Percentiles rank a stretch among this genome's conserved stretches.
Conservation (phyloP, 768 basidiomycete genomes). For the Lentinula aciculospora region DNA sequence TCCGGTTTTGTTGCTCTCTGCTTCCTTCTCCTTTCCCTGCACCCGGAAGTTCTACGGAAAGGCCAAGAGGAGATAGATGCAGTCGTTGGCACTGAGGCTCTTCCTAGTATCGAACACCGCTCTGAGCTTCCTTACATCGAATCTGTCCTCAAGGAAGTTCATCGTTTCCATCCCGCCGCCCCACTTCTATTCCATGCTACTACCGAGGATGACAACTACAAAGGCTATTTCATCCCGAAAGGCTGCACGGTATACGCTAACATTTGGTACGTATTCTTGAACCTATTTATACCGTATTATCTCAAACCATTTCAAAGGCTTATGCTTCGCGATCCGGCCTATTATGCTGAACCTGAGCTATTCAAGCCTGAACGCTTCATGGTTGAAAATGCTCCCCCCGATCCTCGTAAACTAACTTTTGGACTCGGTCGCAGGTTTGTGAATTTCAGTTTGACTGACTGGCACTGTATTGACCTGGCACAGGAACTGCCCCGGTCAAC, state of each 20-base stretch:
- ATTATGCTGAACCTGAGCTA: constrained; percentile 7
- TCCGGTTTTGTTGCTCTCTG: neutral
- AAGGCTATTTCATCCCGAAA: constrained; percentile 32
- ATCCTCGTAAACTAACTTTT: constrained; percentile 8
- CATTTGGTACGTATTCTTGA: constrained; percentile 10
- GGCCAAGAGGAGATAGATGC: constrained; percentile 16
- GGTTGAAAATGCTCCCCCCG: neutral
- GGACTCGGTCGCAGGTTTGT: constrained; percentile 10
- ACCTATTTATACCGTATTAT: too few relatives aligned
- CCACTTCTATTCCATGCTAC: constrained; percentile 9
- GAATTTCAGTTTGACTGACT: neutral
- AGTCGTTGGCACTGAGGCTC: constrained; percentile 11
- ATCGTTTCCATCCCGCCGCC: constrained; percentile 6
- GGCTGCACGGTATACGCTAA: constrained; percentile 19
- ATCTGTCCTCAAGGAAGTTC: constrained; percentile 11
- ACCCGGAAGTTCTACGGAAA: constrained; percentile 13
- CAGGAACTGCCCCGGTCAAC: neutral
- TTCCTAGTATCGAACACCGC: constrained; percentile 14
- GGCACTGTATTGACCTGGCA: neutral
- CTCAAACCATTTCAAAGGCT: constrained; percentile 5
- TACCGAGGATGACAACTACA: constrained; percentile 26
- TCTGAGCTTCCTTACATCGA: constrained; percentile 13
- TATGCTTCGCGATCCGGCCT: constrained; percentile 11
- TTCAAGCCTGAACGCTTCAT: constrained; percentile 13
- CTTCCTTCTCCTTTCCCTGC: constrained; percentile 9